Base-by-base conservation (phyloP, 371 early-diverging fungal genomes). In the Chytridium lagenaria region DNA sequence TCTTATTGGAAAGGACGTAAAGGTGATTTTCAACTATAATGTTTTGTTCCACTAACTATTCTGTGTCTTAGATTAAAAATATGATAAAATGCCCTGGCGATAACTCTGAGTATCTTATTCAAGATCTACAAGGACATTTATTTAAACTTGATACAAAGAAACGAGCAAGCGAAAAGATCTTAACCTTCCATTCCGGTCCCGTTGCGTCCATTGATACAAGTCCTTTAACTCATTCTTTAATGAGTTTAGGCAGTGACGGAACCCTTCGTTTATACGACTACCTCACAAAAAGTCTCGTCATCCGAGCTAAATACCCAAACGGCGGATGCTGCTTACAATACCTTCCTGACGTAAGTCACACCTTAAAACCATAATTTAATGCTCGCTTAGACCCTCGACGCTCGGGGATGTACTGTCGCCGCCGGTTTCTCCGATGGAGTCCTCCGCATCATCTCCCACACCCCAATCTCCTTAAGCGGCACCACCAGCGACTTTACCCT, bases 381-480 rank as follows among this genome's bases (percentile, higher is more conserved):
- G 44, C 15, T 7, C 31, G 57, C 1, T 64, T 65, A 86, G 84
- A 22, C 65, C n/a, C 70, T 87, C 2, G 87, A 87, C 67, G 51
- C 68, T 1, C 31, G 30, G 0, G 87, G 87, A 33, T 74, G 78
- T 40, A 79, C 86, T 0, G 33, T 87, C 12, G 79, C 78, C 26
- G 81, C 83, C 0, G 87, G 87, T 22, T 87, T 85, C 66, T 37
- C 68, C 0, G 85, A 87, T 52, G 86, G 86, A 1, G 82, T 84
- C 34, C 39, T 86, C 10, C 72, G 85, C 16, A 80, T 87, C 26
- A 52, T 82, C 19, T 71, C 83, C 0, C 83, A 84, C 66, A 74
- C 78, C 0, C 69, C 74, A 1, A 36, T 71, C 12, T 66, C 66
- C 2, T 19, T 40, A 15, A 40, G 40, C 28, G 68, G 49, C 36